Evolutionary conservation across 495 filamentous ascomycete species (phyloP), one percentile per base, ranked within the genome.

Genomic region (Lasiosphaeria hispida): DNA sequence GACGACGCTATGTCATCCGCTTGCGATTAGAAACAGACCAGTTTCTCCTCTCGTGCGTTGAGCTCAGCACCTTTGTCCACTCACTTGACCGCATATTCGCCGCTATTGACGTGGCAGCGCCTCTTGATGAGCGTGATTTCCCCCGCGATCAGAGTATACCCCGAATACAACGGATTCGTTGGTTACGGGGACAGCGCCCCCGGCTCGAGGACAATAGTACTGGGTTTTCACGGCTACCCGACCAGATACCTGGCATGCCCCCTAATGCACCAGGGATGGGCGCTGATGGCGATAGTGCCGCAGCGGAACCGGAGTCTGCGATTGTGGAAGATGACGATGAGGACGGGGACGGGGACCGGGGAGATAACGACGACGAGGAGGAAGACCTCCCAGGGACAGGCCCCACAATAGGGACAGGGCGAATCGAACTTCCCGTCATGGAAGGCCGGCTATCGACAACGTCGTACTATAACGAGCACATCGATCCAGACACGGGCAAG

Each of bases 81-180:
- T 84, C 85, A 80, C 65, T 88, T 0, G 48, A 92, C 71, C 4
- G 80, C 77, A 70, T 91, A 79, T 63, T 92, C 81, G 41, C 83
- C 82, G 9, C 85, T 81, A 39, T 81, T 80, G 55, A 80, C 75
- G 44, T 88, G 63, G 15, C 91, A 82, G 67, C 88, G 83, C 55
- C 88, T 64, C 45, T 79, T 70, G 4, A 86, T 77, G 70, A 89
- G 83, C 34, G 77, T 77, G 68, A 79, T 66, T 74, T 84, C 40
- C 83, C 84, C 0, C 66, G 77, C 8, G 80, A 80, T 57, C 76
- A 79, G 58, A 85, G 82, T 67, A 71, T 77, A 40, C 73, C 77
- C 10, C 66, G 75, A 0, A 67, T 76, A n/a, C 73, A 74, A 48
- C 64, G 75, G 55, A 70, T 72, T 48, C 69, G 69, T 30, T 73